phyloP scores from a whole-genome alignment of 257 asterid species.

The Rehmannia glutinosa region DNA sequence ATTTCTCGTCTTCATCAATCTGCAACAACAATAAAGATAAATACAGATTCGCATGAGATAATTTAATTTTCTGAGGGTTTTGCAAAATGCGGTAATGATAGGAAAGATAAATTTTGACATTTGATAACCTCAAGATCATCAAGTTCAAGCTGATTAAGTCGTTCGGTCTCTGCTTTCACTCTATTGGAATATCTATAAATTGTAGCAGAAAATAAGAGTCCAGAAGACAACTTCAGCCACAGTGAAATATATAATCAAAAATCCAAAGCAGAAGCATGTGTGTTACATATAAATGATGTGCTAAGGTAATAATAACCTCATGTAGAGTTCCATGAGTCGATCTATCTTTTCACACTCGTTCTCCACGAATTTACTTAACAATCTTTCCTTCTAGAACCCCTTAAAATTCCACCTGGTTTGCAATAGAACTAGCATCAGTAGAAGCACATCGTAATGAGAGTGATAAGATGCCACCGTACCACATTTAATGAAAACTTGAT shows the following conservation, averaged over 20 bases:
- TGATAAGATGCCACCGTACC: not conserved
- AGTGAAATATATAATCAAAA: not conserved
- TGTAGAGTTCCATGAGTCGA: slow-evolving; percentile 93
- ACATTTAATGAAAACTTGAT: not conserved
- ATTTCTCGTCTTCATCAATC: slow-evolving; percentile 95
- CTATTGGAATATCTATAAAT: slow-evolving; percentile 72
- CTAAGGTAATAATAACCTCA: slow-evolving; percentile 50
- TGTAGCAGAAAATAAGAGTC: not conserved
- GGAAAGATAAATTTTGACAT: not conserved
- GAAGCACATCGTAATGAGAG: not conserved
- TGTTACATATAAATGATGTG: not conserved
- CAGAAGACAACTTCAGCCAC: slow-evolving; percentile 7
- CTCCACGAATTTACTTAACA: slow-evolving; percentile 91
- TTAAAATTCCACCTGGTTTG: slow-evolving; percentile 74
- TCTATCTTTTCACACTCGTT: slow-evolving; percentile 95
- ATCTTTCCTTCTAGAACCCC: slow-evolving; percentile 97
- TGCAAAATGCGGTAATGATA: not conserved
- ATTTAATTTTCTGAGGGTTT: not conserved
- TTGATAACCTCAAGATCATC: slow-evolving; percentile 78
- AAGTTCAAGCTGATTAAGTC: slow-evolving; percentile 58
- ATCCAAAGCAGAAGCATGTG: not conserved
- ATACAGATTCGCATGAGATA: not conserved
- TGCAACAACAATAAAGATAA: slow-evolving; percentile 29
- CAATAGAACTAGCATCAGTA: slow-evolving; percentile 14
- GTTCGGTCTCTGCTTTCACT: slow-evolving; percentile 73